A percentile compares a stretch with the other conserved stretches of the same genome.
Conservation (phyloP, 1,284 basidiomycete species). For the Melampsora americana region DNA sequence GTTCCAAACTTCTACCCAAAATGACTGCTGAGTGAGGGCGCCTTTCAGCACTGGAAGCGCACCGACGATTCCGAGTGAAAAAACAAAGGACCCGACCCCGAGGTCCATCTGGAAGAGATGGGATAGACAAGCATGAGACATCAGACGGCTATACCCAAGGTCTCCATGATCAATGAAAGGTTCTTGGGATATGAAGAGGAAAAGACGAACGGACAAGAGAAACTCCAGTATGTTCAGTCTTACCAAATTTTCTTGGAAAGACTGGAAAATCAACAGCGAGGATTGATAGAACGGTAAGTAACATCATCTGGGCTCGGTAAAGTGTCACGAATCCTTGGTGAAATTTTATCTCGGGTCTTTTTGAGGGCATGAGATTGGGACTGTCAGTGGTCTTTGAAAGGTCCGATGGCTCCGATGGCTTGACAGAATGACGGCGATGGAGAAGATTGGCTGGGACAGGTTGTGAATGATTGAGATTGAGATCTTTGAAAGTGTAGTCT, state of each 20-base stretch:
- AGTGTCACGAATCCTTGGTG: slow-evolving; percentile 67
- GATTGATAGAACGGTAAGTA: slow-evolving; percentile 85
- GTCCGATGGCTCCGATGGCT: too few species aligned
- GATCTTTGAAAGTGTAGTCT: too few species aligned
- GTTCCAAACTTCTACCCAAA: slow-evolving; percentile 45
- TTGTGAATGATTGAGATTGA: too few species aligned
- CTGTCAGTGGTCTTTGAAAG: too few species aligned
- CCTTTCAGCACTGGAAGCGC: slow-evolving; percentile 63
- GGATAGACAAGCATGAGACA: slow-evolving; percentile 21
- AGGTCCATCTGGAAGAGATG: slow-evolving; percentile 77
- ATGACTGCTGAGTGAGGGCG: slow-evolving; percentile 14
- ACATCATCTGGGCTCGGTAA: slow-evolving; percentile 91
- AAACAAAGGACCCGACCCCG: slow-evolving; percentile 93
- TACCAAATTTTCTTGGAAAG: slow-evolving; percentile 82
- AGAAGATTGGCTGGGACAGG: too few species aligned
- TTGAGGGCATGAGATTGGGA: too few species aligned
- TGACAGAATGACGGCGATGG: too few species aligned
- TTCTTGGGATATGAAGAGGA: neutral
- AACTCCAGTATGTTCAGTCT: slow-evolving; percentile 91
- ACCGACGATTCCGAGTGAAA: slow-evolving; percentile 85
- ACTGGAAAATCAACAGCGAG: slow-evolving; percentile 93
- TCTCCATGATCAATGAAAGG: slow-evolving; percentile 2
- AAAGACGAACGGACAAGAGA: slow-evolving; percentile 66
- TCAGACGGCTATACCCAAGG: neutral
- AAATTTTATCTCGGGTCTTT: slow-evolving; percentile 20